Conservation (phyloP, 2,329 filamentous ascomycete genomes). For the Ophiostoma australiae region DNA sequence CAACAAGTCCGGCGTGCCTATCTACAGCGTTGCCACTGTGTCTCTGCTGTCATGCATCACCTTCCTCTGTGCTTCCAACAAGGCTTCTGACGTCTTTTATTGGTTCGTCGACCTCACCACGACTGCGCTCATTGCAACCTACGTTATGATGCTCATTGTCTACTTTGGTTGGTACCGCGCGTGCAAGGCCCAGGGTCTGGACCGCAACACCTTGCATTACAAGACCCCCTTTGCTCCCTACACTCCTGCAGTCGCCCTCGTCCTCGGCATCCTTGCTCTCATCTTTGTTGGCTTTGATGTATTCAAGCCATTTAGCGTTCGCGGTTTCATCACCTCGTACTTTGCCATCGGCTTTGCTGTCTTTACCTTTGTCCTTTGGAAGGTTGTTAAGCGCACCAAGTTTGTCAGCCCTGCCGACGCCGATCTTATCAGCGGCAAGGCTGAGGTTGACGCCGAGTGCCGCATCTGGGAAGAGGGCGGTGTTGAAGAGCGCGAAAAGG, state of each 20-base stretch:
- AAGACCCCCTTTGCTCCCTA: constrained; percentile 39
- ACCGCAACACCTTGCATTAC: constrained; percentile 37
- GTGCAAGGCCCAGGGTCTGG: constrained; percentile 37
- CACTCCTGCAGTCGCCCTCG: constrained; percentile 35
- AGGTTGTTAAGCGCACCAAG: constrained; percentile 56
- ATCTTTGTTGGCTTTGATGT: constrained; percentile 50
- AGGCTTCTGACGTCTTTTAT: constrained; percentile 37
- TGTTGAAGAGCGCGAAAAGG: constrained; percentile 26
- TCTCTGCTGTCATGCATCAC: constrained; percentile 32
- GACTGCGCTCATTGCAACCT: constrained; percentile 42
- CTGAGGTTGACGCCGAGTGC: constrained; percentile 42
- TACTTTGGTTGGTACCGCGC: constrained; percentile 39
- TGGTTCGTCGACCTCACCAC: constrained; percentile 43
- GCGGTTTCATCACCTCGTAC: constrained; percentile 50
- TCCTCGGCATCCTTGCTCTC: constrained; percentile 24
- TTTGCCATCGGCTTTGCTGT: constrained; percentile 52
- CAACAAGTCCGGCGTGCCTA: constrained; percentile 36
- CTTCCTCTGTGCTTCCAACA: constrained; percentile 39
- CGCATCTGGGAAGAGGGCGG: constrained; percentile 31
- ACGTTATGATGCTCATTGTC: constrained; percentile 39
- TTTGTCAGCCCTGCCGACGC: constrained; percentile 28
- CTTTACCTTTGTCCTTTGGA: constrained; percentile 56
- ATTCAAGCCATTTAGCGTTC: constrained; percentile 46
- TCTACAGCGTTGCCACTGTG: constrained; percentile 38
- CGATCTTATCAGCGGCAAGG: constrained; percentile 31